These are phyloP conservation scores for Setaria viridis DNA, from an alignment of 202 grass and related monocot species.

Conservation along the genomic window DNA sequence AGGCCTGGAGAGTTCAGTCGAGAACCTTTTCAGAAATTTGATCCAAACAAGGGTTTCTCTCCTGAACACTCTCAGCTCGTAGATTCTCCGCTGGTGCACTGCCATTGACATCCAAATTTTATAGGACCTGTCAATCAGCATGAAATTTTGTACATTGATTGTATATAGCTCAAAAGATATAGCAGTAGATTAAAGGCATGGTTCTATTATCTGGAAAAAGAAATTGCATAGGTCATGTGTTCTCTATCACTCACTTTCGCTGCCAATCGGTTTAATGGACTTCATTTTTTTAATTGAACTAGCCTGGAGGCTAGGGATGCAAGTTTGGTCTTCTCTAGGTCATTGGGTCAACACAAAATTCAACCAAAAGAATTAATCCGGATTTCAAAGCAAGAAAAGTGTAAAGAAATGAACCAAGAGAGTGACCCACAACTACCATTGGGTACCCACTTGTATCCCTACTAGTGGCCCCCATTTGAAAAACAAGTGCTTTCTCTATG, in stretches of 20 bases:
- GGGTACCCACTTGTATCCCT: background rate
- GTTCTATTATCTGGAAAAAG: background rate
- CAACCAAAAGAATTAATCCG: background rate
- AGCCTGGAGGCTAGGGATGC: background rate
- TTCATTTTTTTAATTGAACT: background rate
- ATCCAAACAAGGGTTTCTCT: constrained; percentile 70
- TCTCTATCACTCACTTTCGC: background rate
- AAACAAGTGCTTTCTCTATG: background rate
- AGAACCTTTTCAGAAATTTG: constrained; percentile 57
- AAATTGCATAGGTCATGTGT: constrained; percentile 10
- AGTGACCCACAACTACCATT: background rate
- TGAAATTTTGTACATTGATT: constrained; percentile 28
- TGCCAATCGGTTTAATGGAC: background rate
- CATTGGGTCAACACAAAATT: background rate
- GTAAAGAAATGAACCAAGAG: background rate
- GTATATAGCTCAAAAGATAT: constrained; percentile 15
- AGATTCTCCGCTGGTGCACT: constrained; percentile 27
- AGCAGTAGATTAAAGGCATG: constrained; percentile 5
- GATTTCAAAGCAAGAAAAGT: background rate
- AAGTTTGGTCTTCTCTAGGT: background rate
- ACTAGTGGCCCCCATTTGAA: background rate
- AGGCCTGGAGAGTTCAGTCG: constrained; percentile 47
- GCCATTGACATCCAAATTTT: constrained; percentile 47
- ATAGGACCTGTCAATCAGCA: constrained; percentile 46
- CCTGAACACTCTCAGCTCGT: constrained; percentile 58